Percentiles rank a stretch among this genome's conserved stretches.
phyloP scores from a whole-genome alignment of 2,329 filamentous ascomycete genomes.

The Massarina eburnea region DNA sequence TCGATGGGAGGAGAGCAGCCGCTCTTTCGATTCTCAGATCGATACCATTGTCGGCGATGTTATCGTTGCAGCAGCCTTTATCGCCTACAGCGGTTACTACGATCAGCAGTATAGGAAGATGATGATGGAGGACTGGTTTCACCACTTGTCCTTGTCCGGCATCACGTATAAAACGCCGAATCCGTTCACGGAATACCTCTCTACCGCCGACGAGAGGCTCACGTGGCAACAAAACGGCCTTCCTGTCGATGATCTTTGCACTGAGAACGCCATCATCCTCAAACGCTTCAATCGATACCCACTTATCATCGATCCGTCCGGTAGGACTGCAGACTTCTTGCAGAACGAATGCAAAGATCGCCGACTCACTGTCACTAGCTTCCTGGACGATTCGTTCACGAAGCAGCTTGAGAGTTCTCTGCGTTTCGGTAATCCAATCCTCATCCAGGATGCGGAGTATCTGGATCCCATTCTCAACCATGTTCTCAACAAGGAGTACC shows the following conservation, averaged over 20 bases:
- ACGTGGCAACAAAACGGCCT: slow-evolving; percentile 93
- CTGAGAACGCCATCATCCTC: slow-evolving; percentile 95
- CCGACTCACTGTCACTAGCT: slow-evolving; percentile 93
- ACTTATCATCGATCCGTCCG: slow-evolving; percentile 96
- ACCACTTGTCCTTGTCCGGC: slow-evolving; percentile 90
- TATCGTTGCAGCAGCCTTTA: slow-evolving; percentile 91
- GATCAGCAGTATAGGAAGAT: slow-evolving; percentile 97
- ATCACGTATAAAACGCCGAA: slow-evolving; percentile 92
- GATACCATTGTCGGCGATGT: slow-evolving; percentile 95
- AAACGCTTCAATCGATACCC: slow-evolving; percentile 98
- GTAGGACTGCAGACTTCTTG: slow-evolving; percentile 90
- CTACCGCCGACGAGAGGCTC: slow-evolving; percentile 91
- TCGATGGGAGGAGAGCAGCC: slow-evolving; percentile 96
- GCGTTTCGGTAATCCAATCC: slow-evolving; percentile 95
- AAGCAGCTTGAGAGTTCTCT: slow-evolving; percentile 97
- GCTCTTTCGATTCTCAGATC: slow-evolving; percentile 97
- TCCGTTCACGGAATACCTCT: slow-evolving; percentile 93
- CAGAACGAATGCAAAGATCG: slow-evolving; percentile 93
- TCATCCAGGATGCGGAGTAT: slow-evolving; percentile 98
- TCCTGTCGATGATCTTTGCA: slow-evolving; percentile 95
- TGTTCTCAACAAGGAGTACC: slow-evolving; percentile 98
- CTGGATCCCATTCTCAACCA: slow-evolving; percentile 97
- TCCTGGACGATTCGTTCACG: slow-evolving; percentile 95
- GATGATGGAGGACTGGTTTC: slow-evolving; percentile 97
- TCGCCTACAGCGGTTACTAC: slow-evolving; percentile 95